Conservation (phyloP, 1,284 basidiomycete genomes). For the Fomitopsis betulina region DNA sequence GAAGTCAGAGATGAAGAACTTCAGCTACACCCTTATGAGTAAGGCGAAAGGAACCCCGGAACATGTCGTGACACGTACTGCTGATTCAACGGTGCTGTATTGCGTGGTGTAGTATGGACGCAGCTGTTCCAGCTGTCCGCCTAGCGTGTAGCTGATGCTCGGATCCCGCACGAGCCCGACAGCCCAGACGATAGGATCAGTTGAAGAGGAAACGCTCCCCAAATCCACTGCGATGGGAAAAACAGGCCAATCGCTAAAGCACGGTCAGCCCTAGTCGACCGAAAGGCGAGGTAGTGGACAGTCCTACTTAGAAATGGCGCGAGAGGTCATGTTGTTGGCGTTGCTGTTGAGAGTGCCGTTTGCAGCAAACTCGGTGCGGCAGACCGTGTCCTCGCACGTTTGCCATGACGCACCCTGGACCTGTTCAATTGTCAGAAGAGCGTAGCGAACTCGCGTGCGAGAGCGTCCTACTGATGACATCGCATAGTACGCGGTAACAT, state of each 20-base stretch:
- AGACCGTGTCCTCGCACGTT: neutral
- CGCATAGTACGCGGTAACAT: neutral
- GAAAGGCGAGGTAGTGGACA: neutral
- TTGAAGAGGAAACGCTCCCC: constrained; percentile 14
- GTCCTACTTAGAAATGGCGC: neutral
- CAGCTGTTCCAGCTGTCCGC: constrained; percentile 16
- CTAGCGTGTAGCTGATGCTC: constrained; percentile 13
- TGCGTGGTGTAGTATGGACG: constrained; percentile 20
- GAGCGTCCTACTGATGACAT: neutral
- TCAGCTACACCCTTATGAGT: neutral
- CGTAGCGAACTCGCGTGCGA: neutral
- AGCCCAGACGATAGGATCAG: constrained; percentile 17
- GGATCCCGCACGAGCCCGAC: constrained; percentile 22
- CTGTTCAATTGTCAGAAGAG: neutral
- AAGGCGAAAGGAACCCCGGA: neutral
- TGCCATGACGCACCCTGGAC: neutral
- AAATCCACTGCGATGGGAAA: constrained; percentile 19
- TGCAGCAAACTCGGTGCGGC: neutral
- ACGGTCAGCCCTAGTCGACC: neutral
- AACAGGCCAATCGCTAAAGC: constrained; percentile 12
- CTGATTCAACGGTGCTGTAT: constrained; percentile 8
- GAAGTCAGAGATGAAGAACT: constrained; percentile 20
- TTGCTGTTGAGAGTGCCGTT: neutral
- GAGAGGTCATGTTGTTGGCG: neutral
- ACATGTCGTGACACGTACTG: constrained; percentile 17